Percentiles rank a stretch among this genome's conserved stretches.
Evolutionary conservation across 495 filamentous ascomycete genomes (phyloP).

Genomic region (Aspergillus egyptiacus): DNA sequence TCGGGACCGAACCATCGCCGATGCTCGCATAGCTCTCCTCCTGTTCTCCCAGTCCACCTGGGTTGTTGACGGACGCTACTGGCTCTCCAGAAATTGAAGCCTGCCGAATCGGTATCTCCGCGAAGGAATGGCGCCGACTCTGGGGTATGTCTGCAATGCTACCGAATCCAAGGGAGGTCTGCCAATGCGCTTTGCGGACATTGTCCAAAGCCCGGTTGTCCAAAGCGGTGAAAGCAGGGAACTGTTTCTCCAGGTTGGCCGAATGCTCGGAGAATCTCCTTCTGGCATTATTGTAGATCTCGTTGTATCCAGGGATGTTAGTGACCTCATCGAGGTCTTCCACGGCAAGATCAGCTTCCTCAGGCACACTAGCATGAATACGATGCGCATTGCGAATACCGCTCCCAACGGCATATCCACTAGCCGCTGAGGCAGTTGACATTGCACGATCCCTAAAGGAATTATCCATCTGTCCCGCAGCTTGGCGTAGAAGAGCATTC

Average conservation of each 20-base stretch:
- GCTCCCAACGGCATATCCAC: slow-evolving; percentile 39
- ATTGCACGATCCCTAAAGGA: slow-evolving; percentile 58
- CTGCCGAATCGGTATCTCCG: slow-evolving; percentile 70
- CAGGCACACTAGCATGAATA: slow-evolving; percentile 57
- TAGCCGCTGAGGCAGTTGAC: slow-evolving; percentile 42
- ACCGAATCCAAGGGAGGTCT: slow-evolving; percentile 77
- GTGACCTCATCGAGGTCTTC: slow-evolving; percentile 64
- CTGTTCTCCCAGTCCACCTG: slow-evolving; percentile 30
- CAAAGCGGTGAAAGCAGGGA: slow-evolving; percentile 47
- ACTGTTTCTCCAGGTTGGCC: slow-evolving; percentile 45
- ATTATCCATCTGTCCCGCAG: slow-evolving; percentile 53
- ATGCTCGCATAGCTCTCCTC: slow-evolving; percentile 36
- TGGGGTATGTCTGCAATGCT: slow-evolving; percentile 66
- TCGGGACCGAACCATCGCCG: slow-evolving; percentile 27
- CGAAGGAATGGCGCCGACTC: slow-evolving; percentile 94
- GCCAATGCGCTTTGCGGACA: slow-evolving; percentile 80
- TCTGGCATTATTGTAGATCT: slow-evolving; percentile 37
- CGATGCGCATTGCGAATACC: slow-evolving; percentile 53
- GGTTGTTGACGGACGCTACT: slow-evolving; percentile 23
- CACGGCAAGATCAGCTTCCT: slow-evolving; percentile 64
- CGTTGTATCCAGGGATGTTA: slow-evolving; percentile 47
- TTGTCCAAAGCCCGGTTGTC: slow-evolving; percentile 74
- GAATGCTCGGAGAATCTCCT: slow-evolving; percentile 63
- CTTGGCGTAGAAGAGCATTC: slow-evolving; percentile 64
- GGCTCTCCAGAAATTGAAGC: slow-evolving; percentile 56